Percentiles rank a stretch among this genome's conserved stretches.
Conservation (phyloP, 1,139 yeast genomes). For the Meyerozyma carpophila region DNA sequence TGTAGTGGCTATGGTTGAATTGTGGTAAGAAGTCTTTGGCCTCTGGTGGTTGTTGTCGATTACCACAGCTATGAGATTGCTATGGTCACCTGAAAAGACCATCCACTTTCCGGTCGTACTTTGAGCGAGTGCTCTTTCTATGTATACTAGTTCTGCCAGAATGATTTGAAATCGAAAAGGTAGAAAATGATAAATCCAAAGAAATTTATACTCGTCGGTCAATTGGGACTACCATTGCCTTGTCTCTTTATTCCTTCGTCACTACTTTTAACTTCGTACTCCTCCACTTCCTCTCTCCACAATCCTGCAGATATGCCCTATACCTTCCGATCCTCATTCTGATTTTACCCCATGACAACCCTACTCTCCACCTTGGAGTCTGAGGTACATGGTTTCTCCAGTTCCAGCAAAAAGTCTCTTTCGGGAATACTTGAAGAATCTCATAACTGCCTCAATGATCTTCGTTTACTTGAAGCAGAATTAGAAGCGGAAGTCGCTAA, state of each 20-base stretch:
- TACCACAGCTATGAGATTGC: too few species aligned
- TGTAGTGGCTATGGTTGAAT: too few species aligned
- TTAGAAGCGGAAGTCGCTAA: slow-evolving; percentile 10
- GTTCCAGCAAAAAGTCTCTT: slow-evolving; percentile 20
- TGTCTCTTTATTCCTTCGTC: background rate
- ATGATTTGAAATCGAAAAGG: too few species aligned
- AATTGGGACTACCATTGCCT: background rate
- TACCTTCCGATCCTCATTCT: background rate
- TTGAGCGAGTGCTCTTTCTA: too few species aligned
- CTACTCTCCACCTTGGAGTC: slow-evolving; percentile 23
- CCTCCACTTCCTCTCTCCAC: background rate
- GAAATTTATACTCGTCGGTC: too few species aligned
- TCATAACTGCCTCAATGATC: slow-evolving; percentile 18
- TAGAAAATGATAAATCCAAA: too few species aligned
- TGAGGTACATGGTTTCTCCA: slow-evolving; percentile 22
- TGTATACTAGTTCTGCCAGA: too few species aligned
- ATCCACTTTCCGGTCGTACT: too few species aligned
- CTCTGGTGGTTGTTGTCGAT: too few species aligned
- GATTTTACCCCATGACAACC: slow-evolving; percentile 9
- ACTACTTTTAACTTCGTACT: background rate
- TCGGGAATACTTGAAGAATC: slow-evolving; percentile 19
- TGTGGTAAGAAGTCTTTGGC: too few species aligned
- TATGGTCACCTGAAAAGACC: too few species aligned
- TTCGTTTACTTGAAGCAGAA: slow-evolving; percentile 23
- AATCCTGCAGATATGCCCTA: background rate